Percentiles rank a stretch among this genome's conserved stretches.
phyloP scores from a whole-genome alignment of 768 basidiomycete species.

The Pleurotus pulmonarius region DNA sequence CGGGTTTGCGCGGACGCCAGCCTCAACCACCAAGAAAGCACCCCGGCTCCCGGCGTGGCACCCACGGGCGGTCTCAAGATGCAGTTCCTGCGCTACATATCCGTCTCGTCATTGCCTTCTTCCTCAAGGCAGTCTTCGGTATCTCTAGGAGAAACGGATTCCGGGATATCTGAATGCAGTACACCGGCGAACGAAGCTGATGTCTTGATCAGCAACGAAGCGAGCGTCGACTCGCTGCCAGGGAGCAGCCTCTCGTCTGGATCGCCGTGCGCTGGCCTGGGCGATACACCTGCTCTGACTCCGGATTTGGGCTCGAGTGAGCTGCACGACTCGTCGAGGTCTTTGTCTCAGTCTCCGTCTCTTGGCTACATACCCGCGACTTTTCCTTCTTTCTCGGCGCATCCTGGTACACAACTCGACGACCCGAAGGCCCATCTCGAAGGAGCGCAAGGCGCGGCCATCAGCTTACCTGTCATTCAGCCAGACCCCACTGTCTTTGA shows the following conservation, averaged over 20 bases:
- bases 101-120: too few species aligned
- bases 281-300: too few species aligned
- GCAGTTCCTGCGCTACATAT: too few species aligned
- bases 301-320: not conserved
- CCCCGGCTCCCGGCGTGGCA: not conserved
- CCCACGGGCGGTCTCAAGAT: too few species aligned
- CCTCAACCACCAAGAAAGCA: not conserved
- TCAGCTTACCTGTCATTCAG: not conserved
- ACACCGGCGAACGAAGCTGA: too few species aligned
- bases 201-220: too few species aligned
- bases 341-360: conserved; percentile 1
- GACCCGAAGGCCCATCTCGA: not conserved
- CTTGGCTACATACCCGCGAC: conserved; percentile 1
- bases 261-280: too few species aligned
- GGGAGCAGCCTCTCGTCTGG: too few species aligned
- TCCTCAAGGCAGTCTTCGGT: too few species aligned
- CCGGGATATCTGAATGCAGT: too few species aligned
- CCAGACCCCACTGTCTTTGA: not conserved
- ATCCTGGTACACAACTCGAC: not conserved
- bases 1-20: not conserved
- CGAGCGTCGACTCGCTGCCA: too few species aligned
- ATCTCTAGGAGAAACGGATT: too few species aligned
- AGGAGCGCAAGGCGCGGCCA: not conserved
- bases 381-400: not conserved
- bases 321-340: not conserved